Percentiles rank a stretch among this genome's conserved stretches.
phyloP scores from a whole-genome alignment of 2,329 filamentous ascomycete genomes.

The Rhynchosporium secalis region DNA sequence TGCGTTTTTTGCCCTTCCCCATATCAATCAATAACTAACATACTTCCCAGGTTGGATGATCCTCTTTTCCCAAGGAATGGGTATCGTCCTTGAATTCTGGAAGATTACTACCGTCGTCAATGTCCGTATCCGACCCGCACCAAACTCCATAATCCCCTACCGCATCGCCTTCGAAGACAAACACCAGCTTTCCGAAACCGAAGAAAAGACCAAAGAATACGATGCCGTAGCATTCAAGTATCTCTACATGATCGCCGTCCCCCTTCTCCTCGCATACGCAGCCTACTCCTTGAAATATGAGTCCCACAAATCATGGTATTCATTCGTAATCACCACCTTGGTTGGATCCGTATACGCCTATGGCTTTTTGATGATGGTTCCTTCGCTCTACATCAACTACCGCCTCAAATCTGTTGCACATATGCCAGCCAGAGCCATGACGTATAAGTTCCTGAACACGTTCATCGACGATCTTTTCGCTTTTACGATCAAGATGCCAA shows the following conservation, averaged over 20 bases:
- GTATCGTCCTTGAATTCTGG: slow-evolving; percentile 76
- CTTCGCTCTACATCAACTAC: slow-evolving; percentile 98
- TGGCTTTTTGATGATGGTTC: slow-evolving; percentile 99
- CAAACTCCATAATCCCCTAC: slow-evolving; percentile 75
- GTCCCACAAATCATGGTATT: slow-evolving; percentile 97
- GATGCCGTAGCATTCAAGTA: slow-evolving; percentile 98
- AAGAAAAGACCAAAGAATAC: slow-evolving; percentile 98
- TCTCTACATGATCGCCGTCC: slow-evolving; percentile 89
- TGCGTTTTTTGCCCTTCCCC: slow-evolving; percentile 11
- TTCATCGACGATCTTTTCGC: slow-evolving; percentile 99
- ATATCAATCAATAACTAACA: neutral
- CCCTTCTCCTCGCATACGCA: slow-evolving; percentile 85
- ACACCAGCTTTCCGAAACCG: slow-evolving; percentile 90
- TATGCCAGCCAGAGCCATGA: slow-evolving; percentile 96
- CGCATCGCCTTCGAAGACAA: slow-evolving; percentile 90
- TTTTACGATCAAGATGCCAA: slow-evolving; percentile 99
- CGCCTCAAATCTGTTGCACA: slow-evolving; percentile 92
- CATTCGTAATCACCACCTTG: slow-evolving; percentile 89
- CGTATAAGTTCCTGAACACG: slow-evolving; percentile 97
- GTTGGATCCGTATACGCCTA: slow-evolving; percentile 97
- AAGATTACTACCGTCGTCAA: slow-evolving; percentile 96
- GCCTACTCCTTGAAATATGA: slow-evolving; percentile 91
- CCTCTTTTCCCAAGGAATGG: slow-evolving; percentile 74
- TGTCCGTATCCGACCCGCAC: slow-evolving; percentile 71
- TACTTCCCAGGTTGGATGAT: slow-evolving; percentile 78